Percentiles rank a stretch among this genome's conserved stretches.
These are phyloP conservation scores for Penicillium odoratum DNA, from an alignment of 495 filamentous ascomycete genomes.

Conservation along the genomic window DNA sequence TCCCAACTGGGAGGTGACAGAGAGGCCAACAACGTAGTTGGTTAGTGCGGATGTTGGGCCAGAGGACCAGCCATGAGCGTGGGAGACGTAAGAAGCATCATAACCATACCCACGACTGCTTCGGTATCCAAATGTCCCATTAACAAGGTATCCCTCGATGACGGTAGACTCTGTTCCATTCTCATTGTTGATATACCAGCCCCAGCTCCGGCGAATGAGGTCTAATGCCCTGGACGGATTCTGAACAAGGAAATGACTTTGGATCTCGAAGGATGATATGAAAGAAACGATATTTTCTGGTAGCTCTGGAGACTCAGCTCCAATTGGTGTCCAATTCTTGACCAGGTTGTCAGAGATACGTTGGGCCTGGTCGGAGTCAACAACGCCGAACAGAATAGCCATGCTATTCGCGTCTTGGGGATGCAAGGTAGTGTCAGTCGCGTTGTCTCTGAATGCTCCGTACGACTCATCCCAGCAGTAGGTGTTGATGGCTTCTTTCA, in stretches of 20 bases:
- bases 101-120: constrained; percentile 41
- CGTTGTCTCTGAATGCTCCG: constrained; percentile 59
- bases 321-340: constrained; percentile 56
- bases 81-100: constrained; percentile 43
- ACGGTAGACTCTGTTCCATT: constrained; percentile 62
- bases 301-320: constrained; percentile 59
- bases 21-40: constrained; percentile 54
- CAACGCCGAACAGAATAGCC: constrained; percentile 41
- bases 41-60: constrained; percentile 58
- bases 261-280: constrained; percentile 60
- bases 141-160: constrained; percentile 57
- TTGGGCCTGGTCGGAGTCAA: constrained; percentile 32
- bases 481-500: constrained; percentile 43
- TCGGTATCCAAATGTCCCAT: constrained; percentile 58
- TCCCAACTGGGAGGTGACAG: constrained; percentile 48
- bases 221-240: constrained; percentile 51
- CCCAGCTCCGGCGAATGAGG: constrained; percentile 59
- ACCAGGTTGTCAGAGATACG: constrained; percentile 48
- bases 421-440: constrained; percentile 44
- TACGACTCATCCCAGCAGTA: constrained; percentile 52
- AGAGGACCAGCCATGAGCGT: constrained; percentile 63
- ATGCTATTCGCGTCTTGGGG: constrained; percentile 57
- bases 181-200: constrained; percentile 60
- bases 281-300: constrained; percentile 62
- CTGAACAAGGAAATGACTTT: constrained; percentile 53